Evolutionary conservation across 768 basidiomycete genomes (phyloP), one percentile per base, ranked within the genome.

Genomic region (Cystofilobasidium capitatum): DNA sequence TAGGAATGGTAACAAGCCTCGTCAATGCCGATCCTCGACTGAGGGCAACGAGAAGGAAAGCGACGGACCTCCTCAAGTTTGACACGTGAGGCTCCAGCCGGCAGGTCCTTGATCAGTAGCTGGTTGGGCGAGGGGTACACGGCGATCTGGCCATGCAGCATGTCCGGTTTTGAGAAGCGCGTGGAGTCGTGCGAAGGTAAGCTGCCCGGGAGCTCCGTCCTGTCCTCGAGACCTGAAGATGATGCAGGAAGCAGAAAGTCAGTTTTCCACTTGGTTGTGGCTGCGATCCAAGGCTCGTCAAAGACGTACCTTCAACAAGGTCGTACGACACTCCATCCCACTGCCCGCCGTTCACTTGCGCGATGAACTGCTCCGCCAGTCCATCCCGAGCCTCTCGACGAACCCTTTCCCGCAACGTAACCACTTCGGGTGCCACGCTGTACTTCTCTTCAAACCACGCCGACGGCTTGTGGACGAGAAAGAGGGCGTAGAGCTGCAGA

Each of bases 401-500:
- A 70, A 91, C 84, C 72, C 91, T 83, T 70, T 81, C 81, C 73
- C 93, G 87, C 76, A 92, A 79, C 64, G 82, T 81, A 64, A 83
- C 82, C 74, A 83, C 84, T 72, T 89, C 87, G 61, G 83, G 80
- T 47, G 84, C 78, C 65, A 87, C 87, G 70, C 91, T 89, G 80
- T 97, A 97, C 77, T 90, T 89, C 81, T 97, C 93, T 65, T 85
- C 84, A 81, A 96, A 97, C 93, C 93, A 97, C 17, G 91, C 87
- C n/a, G 89, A 90, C 75, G 88, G 87, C 79, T 86, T 84, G 80
- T 97, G 93, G 78, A 91, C 88, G 39, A 96, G 88, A 82, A 91
- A 96, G 83, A 97, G 88, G 66, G 88, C 88, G 81, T 90, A 89
- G 74, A 94, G 85, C 92, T 97, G 82, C 76, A 49, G 54, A 36